Evolutionary conservation across 2,329 filamentous ascomycete genomes (phyloP).

Genomic region (Sporothrix euskadiensis): DNA sequence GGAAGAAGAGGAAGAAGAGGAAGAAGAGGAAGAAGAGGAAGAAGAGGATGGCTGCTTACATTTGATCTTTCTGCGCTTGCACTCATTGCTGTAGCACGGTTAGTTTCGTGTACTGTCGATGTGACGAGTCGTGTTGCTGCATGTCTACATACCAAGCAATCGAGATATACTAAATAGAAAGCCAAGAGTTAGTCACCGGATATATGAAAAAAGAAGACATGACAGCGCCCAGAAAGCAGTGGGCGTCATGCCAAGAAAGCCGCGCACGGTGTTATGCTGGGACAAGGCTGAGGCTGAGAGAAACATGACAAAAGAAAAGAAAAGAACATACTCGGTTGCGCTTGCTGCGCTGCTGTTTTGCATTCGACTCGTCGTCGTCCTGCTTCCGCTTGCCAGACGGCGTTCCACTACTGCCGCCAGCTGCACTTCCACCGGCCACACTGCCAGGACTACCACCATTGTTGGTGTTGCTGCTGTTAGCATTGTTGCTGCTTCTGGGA

Average conservation of each 20-base stretch:
- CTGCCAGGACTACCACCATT: neutral
- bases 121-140: neutral
- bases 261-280: neutral
- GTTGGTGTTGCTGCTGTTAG: neutral
- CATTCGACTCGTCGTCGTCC: slow-evolving; percentile 44
- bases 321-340: slow-evolving; percentile 55
- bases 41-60: slow-evolving; percentile 34
- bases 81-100: slow-evolving; percentile 50
- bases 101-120: slow-evolving; percentile 13
- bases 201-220: neutral
- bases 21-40: too few relatives aligned
- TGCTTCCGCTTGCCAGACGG: slow-evolving; percentile 41
- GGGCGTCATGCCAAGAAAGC: neutral
- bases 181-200: neutral
- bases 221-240: neutral
- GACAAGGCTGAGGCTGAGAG: neutral
- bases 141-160: slow-evolving; percentile 54
- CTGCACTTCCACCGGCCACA: slow-evolving; percentile 7
- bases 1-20: too few relatives aligned
- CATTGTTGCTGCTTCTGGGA: slow-evolving; percentile 6
- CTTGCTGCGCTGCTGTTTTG: slow-evolving; percentile 60
- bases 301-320: neutral
- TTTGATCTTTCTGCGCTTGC: slow-evolving; percentile 47
- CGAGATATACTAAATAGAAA: slow-evolving; percentile 54
- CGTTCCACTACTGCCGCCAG: neutral